A percentile compares a stretch with the other conserved stretches of the same genome.
phyloP scores from a whole-genome alignment of 2,329 filamentous ascomycete species.

The Aspergillus sp. region DNA sequence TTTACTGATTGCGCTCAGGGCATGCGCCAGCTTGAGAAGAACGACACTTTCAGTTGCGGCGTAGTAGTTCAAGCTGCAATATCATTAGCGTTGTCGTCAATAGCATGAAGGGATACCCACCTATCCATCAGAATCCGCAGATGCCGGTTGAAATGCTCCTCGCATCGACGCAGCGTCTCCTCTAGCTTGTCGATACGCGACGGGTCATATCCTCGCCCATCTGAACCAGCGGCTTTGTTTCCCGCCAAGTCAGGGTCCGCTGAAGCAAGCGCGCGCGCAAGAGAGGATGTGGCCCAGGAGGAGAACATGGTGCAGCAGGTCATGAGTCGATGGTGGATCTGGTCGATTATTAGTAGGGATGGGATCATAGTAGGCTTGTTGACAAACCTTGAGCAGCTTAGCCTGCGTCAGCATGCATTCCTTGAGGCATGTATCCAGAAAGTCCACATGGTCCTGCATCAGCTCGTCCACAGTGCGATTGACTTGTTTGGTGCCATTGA shows the following conservation, averaged over 20 bases:
- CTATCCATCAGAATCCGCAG: constrained; percentile 92
- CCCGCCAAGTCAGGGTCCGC: constrained; percentile 73
- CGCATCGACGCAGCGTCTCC: constrained; percentile 87
- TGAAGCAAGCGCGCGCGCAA: constrained; percentile 80
- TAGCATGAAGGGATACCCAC: constrained; percentile 23
- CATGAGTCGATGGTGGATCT: constrained; percentile 98
- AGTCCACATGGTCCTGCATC: constrained; percentile 99
- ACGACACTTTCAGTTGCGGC: constrained; percentile 97
- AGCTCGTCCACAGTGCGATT: constrained; percentile 89
- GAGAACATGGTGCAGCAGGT: constrained; percentile 94
- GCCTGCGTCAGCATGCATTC: constrained; percentile 99
- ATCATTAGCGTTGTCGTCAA: not conserved
- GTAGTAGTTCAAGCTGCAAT: constrained; percentile 75
- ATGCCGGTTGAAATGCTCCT: constrained; percentile 88
- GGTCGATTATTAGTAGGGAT: not conserved
- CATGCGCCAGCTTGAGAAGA: constrained; percentile 69
- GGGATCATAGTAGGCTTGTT: not conserved
- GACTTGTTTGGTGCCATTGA: constrained; percentile 49
- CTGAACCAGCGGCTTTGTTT: constrained; percentile 29
- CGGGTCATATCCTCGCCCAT: constrained; percentile 56
- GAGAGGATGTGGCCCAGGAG: constrained; percentile 75
- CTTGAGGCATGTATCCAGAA: constrained; percentile 94
- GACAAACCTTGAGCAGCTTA: constrained; percentile 79
- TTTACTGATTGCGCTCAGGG: constrained; percentile 45
- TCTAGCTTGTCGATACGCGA: constrained; percentile 72